These are phyloP conservation scores for Leishmania martiniquensis DNA, from an alignment of 208 protist species.

Conservation along the genomic window DNA sequence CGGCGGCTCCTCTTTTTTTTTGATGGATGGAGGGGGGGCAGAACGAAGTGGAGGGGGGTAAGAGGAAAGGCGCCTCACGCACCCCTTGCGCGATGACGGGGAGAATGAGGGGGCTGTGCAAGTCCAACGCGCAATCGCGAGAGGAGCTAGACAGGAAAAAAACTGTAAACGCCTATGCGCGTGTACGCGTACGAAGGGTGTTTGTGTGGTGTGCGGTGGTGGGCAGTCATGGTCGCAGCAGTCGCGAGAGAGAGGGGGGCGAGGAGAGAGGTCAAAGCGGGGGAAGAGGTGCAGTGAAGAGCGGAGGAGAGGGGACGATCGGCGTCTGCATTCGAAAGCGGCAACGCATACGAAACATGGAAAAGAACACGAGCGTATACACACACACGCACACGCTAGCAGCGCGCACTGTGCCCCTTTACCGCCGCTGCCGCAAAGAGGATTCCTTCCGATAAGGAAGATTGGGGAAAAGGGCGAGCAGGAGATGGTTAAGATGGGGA, in stretches of 20 bases:
- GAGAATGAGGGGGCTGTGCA: background rate
- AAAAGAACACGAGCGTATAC: too few relatives aligned
- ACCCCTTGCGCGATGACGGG: background rate
- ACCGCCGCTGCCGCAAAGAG: too few relatives aligned
- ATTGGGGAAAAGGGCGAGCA: too few relatives aligned
- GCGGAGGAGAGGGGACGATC: background rate
- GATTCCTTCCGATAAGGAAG: too few relatives aligned
- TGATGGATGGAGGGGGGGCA: too few relatives aligned
- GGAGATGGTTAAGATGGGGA: too few relatives aligned
- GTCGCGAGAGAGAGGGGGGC: background rate
- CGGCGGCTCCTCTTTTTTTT: background rate
- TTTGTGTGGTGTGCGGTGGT: background rate
- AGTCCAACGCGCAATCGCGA: too few relatives aligned
- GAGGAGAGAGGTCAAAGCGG: background rate
- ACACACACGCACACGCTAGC: slow-evolving; percentile 1
- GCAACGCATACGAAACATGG: too few relatives aligned
- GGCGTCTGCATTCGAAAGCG: too few relatives aligned
- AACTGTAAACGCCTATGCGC: background rate
- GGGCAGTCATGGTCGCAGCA: background rate
- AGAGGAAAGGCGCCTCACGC: background rate
- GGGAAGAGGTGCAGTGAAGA: background rate
- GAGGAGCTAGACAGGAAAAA: too few relatives aligned
- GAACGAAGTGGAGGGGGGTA: too few relatives aligned
- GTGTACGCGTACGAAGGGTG: background rate
- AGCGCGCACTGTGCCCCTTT: too few relatives aligned